A percentile compares a stretch with the other conserved stretches of the same genome.
Conservation (phyloP, 2,329 filamentous ascomycete genomes). For the Aspergillaceae sp. region DNA sequence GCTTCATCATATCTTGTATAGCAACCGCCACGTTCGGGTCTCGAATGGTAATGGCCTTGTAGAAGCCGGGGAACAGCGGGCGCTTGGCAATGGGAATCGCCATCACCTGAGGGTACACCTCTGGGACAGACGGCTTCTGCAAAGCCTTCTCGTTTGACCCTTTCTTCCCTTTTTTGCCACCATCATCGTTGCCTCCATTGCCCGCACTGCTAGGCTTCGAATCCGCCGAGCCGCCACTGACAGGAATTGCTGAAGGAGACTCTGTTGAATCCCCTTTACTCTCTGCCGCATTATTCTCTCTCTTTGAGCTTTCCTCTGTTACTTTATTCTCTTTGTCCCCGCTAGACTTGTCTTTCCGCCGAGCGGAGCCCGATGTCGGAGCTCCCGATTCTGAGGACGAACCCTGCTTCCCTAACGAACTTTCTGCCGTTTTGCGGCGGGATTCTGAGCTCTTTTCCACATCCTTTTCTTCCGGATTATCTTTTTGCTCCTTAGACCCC, state of each 20-base stretch:
- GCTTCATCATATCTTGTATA: conserved; percentile 92
- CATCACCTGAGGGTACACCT: conserved; percentile 95
- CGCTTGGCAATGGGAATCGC: conserved; percentile 91
- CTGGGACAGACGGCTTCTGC: conserved; percentile 80
- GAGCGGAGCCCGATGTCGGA: conserved; percentile 28
- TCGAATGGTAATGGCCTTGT: conserved; percentile 95
- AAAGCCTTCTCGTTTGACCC: conserved; percentile 61
- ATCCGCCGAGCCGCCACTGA: conserved; percentile 25
- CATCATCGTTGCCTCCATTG: conserved; percentile 48
- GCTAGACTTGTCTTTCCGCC: conserved; percentile 31
- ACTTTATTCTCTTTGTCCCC: conserved; percentile 32
- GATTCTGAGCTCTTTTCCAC: conserved; percentile 38
- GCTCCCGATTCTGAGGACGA: conserved; percentile 19
- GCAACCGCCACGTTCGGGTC: conserved; percentile 85
- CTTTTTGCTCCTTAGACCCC: conserved; percentile 19
- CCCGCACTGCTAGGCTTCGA: conserved; percentile 49
- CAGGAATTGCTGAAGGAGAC: conserved; percentile 36
- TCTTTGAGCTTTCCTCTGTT: conserved; percentile 34
- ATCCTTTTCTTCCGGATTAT: conserved; percentile 25
- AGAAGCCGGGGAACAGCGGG: conserved; percentile 93
- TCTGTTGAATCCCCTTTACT: conserved; percentile 44
- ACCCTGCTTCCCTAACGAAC: conserved; percentile 19
- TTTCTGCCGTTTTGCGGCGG: conserved; percentile 34
- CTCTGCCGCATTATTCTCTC: conserved; percentile 29
- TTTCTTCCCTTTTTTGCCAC: conserved; percentile 60